These are phyloP conservation scores for Eucalyptus shirleyi DNA, from an alignment of 345 rosid species.

Conservation along the genomic window DNA sequence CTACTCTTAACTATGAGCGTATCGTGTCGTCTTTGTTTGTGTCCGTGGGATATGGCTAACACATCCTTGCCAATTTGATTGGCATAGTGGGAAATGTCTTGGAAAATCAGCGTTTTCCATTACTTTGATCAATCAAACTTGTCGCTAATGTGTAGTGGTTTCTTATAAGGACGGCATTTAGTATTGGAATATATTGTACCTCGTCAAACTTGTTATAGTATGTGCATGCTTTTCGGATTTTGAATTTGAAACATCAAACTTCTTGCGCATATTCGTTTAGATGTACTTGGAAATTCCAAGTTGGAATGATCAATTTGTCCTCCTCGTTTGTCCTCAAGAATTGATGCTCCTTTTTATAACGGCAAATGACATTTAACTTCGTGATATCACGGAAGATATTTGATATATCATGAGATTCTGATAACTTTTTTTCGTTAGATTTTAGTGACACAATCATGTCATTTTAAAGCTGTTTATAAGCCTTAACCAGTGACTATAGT, in stretches of 20 bases:
- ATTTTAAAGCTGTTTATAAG: background rate
- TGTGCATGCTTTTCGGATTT: background rate
- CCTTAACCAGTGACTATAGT: background rate
- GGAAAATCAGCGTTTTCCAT: background rate
- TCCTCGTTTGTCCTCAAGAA: background rate
- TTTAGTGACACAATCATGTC: background rate
- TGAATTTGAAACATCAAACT: background rate
- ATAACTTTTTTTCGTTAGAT: background rate
- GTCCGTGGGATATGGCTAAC: conserved; percentile 1
- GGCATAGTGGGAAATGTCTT: background rate
- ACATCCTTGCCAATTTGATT: background rate
- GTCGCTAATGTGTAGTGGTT: background rate
- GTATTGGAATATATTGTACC: background rate
- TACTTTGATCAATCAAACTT: background rate
- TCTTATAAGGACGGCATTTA: background rate
- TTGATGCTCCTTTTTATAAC: background rate
- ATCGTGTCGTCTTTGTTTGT: background rate
- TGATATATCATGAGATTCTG: background rate
- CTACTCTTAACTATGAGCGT: background rate
- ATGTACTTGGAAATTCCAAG: background rate
- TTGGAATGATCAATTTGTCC: background rate
- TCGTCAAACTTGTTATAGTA: background rate
- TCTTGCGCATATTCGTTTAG: background rate
- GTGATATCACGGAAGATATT: background rate
- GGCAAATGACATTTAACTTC: background rate